Percentiles rank a stretch among this genome's conserved stretches.
phyloP scores from a whole-genome alignment of 2,329 filamentous ascomycete genomes.

The Colletotrichum aenigma region DNA sequence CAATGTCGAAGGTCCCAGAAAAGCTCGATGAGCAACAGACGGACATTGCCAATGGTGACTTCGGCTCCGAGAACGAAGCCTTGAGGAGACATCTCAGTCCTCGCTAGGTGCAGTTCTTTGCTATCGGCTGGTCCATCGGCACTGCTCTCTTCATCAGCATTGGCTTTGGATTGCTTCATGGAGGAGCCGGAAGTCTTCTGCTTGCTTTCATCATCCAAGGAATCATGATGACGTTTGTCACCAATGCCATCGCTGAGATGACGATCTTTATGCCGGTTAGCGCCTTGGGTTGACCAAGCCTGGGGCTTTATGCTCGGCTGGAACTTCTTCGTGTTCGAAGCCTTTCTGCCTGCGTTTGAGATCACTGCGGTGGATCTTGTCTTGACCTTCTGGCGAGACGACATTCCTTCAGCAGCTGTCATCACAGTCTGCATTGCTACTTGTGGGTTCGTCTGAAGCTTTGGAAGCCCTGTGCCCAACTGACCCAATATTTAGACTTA shows the following conservation, averaged over 20 bases:
- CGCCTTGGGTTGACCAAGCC: slow-evolving; percentile 53
- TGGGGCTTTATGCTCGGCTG: slow-evolving; percentile 51
- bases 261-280: slow-evolving; percentile 48
- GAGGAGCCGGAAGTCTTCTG: slow-evolving; percentile 46
- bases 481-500: not conserved
- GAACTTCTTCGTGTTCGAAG: slow-evolving; percentile 57
- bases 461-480: slow-evolving; percentile 14
- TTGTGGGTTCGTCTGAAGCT: not conserved
- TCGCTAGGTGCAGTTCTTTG: not conserved
- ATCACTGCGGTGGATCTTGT: slow-evolving; percentile 47
- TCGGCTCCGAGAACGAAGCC: not conserved
- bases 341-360: slow-evolving; percentile 53
- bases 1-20: not conserved
- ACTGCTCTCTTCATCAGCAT: slow-evolving; percentile 23
- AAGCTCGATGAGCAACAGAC: not conserved
- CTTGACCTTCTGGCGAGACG: slow-evolving; percentile 38
- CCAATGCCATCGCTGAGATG: slow-evolving; percentile 55
- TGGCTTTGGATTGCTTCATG: slow-evolving; percentile 45
- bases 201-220: slow-evolving; percentile 48
- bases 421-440: not conserved
- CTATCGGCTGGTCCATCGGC: slow-evolving; percentile 6
- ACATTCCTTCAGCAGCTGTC: slow-evolving; percentile 28
- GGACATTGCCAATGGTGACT: not conserved
- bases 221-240: slow-evolving; percentile 47
- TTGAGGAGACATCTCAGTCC: not conserved